Evolutionary conservation across 2,329 filamentous ascomycete species (phyloP).

Genomic region (Ciborinia camelliae): DNA sequence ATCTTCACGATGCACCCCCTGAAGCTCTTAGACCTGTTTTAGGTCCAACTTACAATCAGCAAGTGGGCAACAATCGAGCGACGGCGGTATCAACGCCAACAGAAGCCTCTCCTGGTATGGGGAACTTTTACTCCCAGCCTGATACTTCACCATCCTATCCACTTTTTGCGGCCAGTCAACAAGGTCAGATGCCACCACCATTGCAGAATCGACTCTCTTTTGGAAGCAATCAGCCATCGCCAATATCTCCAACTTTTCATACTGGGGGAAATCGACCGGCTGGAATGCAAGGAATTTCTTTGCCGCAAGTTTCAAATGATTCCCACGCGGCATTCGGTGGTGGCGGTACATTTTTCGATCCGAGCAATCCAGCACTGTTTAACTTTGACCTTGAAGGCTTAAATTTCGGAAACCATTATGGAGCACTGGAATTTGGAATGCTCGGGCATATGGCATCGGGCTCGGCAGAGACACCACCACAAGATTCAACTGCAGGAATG

Average conservation of each 20-base stretch:
- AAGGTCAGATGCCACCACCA: conserved; percentile 51
- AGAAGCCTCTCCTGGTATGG: conserved; percentile 33
- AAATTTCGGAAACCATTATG: conserved; percentile 95
- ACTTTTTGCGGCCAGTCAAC: conserved; percentile 46
- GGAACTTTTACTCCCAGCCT: conserved; percentile 36
- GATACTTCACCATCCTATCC: conserved; percentile 35
- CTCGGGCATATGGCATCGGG: conserved; percentile 94
- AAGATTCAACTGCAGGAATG: conserved; percentile 51
- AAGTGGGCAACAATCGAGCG: conserved; percentile 42
- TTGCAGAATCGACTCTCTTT: conserved; percentile 51
- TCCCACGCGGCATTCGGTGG: conserved; percentile 46
- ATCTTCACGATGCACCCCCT: conserved; percentile 91
- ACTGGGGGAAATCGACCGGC: conserved; percentile 49
- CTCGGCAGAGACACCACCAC: conserved; percentile 72
- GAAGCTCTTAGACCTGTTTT: conserved; percentile 86
- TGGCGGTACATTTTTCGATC: conserved; percentile 68
- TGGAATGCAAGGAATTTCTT: conserved; percentile 41
- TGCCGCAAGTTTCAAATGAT: conserved; percentile 46
- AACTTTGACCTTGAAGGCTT: conserved; percentile 94
- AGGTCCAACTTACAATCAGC: conserved; percentile 63
- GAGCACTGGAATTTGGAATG: conserved; percentile 93
- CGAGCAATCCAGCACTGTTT: conserved; percentile 86
- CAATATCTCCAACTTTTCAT: conserved; percentile 71
- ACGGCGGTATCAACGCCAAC: conserved; percentile 31
- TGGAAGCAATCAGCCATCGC: conserved; percentile 61